phyloP scores from a whole-genome alignment of 2,329 filamentous ascomycete genomes.

The Teratosphaeria pseudoeucalypti region DNA sequence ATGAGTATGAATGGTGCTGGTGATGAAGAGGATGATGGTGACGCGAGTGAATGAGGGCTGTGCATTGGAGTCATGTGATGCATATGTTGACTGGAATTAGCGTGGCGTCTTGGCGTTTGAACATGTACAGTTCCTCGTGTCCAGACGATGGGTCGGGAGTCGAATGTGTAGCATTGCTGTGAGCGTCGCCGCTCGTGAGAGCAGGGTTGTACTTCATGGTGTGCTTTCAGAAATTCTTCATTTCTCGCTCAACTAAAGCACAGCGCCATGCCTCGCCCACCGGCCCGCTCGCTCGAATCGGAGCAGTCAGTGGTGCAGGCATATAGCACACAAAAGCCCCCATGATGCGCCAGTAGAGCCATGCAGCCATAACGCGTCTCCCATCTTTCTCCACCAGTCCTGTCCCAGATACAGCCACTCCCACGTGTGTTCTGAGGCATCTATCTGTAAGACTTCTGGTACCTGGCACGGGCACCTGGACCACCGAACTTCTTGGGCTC shows the following conservation, averaged over 20 bases:
- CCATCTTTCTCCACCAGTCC: conserved; percentile 1
- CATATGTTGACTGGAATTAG: not conserved
- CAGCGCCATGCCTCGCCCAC: not conserved
- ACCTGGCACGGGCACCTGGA: conserved; percentile 88
- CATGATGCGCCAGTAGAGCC: conserved; percentile 4
- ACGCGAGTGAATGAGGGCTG: not conserved
- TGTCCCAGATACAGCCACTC: not conserved
- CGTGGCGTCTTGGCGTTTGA: not conserved
- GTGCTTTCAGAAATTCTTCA: not conserved
- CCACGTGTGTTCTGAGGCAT: not conserved
- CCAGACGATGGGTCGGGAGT: not conserved
- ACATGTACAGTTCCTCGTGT: not conserved
- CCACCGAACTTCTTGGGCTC: conserved; percentile 98
- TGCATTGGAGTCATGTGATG: conserved; percentile 3
- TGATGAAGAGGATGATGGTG: not conserved
- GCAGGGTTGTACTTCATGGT: not conserved
- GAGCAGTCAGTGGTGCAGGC: conserved; percentile 1
- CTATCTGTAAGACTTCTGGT: conserved; percentile 99
- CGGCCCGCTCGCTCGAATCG: not conserved
- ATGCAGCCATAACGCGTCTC: conserved; percentile 2
- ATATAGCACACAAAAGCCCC: conserved; percentile 2
- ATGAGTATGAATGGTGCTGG: not conserved
- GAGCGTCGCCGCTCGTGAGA: not conserved
- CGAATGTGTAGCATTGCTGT: not conserved
- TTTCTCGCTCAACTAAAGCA: conserved; percentile 1